phyloP scores from a whole-genome alignment of 2,329 filamentous ascomycete species.

The Magnaporthales sp. region DNA sequence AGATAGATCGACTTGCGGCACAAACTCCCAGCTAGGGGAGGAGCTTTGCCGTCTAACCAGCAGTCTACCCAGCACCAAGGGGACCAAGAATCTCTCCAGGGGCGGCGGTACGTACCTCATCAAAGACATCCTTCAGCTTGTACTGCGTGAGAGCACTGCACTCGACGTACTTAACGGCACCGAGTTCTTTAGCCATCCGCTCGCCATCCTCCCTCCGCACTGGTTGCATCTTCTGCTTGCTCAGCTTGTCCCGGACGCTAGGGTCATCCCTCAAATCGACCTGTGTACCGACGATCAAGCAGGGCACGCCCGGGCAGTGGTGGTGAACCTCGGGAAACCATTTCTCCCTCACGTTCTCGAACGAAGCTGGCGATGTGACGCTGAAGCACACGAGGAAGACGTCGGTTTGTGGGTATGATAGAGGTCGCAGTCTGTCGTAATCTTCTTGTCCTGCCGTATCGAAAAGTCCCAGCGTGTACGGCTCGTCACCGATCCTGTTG shows the following conservation, averaged over 20 bases:
- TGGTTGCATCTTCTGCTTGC: slow-evolving; percentile 93
- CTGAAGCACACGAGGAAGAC: slow-evolving; percentile 99
- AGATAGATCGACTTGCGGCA: background rate
- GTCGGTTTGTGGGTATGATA: slow-evolving; percentile 97
- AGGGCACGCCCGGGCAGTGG: slow-evolving; percentile 95
- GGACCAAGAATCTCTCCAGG: background rate
- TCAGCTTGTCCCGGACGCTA: slow-evolving; percentile 80
- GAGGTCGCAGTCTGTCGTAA: slow-evolving; percentile 92
- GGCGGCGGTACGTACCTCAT: slow-evolving; percentile 61
- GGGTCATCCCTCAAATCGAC: slow-evolving; percentile 89
- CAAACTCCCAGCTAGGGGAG: background rate
- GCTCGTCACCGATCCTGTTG: slow-evolving; percentile 93
- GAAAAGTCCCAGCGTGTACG: slow-evolving; percentile 93
- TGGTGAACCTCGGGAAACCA: slow-evolving; percentile 99
- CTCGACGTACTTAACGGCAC: slow-evolving; percentile 97
- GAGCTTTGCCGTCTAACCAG: background rate
- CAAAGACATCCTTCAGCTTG: slow-evolving; percentile 98
- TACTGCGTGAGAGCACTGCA: slow-evolving; percentile 97
- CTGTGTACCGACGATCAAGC: slow-evolving; percentile 95
- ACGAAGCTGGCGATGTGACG: slow-evolving; percentile 92
- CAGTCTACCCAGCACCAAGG: background rate
- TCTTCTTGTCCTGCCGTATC: slow-evolving; percentile 99
- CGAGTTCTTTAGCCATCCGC: slow-evolving; percentile 93
- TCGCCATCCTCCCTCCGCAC: slow-evolving; percentile 91
- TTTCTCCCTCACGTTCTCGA: slow-evolving; percentile 98